A percentile compares a stretch with the other conserved stretches of the same genome.
Conservation (phyloP, 2,329 filamentous ascomycete genomes). For the Ophiocordyceps robertsii region DNA sequence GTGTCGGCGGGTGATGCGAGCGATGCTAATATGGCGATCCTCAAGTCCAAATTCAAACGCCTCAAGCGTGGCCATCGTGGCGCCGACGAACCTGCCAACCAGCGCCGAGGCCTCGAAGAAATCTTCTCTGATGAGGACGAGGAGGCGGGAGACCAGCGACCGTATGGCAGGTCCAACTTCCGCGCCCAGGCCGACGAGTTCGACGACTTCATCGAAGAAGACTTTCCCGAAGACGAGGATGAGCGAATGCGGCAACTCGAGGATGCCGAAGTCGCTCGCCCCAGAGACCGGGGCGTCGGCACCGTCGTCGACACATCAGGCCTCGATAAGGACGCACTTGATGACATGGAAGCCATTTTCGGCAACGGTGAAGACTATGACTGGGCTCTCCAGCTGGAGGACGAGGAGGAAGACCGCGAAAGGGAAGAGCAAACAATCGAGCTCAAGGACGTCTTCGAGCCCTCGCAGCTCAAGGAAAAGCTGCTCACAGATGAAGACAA, state of each 20-base stretch:
- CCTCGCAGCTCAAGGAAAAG: constrained; percentile 84
- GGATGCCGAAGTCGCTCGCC: constrained; percentile 78
- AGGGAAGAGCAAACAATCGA: constrained; percentile 75
- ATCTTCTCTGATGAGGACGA: constrained; percentile 97
- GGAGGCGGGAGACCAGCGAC: constrained; percentile 43
- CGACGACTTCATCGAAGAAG: constrained; percentile 94
- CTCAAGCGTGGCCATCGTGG: constrained; percentile 83
- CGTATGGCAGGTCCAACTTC: constrained; percentile 36
- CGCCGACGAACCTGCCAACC: constrained; percentile 50
- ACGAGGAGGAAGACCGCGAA: constrained; percentile 67
- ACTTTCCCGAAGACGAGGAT: constrained; percentile 78
- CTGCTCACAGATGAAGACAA: constrained; percentile 95
- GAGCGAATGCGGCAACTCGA: constrained; percentile 64
- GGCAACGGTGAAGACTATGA: constrained; percentile 92
- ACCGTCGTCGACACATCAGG: constrained; percentile 67
- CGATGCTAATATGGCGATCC: constrained; percentile 7
- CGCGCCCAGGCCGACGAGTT: constrained; percentile 64
- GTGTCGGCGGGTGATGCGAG: neutral
- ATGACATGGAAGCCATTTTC: constrained; percentile 94
- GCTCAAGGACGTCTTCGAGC: constrained; percentile 96
- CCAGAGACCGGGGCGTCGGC: constrained; percentile 55
- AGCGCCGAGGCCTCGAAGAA: constrained; percentile 66
- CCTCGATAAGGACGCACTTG: constrained; percentile 80
- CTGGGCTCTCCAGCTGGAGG: constrained; percentile 83
- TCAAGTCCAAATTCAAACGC: constrained; percentile 82